Evolutionary conservation across 1,284 basidiomycete species (phyloP), one percentile per base, ranked within the genome.

Genomic region (Trichosporon ovoides): DNA sequence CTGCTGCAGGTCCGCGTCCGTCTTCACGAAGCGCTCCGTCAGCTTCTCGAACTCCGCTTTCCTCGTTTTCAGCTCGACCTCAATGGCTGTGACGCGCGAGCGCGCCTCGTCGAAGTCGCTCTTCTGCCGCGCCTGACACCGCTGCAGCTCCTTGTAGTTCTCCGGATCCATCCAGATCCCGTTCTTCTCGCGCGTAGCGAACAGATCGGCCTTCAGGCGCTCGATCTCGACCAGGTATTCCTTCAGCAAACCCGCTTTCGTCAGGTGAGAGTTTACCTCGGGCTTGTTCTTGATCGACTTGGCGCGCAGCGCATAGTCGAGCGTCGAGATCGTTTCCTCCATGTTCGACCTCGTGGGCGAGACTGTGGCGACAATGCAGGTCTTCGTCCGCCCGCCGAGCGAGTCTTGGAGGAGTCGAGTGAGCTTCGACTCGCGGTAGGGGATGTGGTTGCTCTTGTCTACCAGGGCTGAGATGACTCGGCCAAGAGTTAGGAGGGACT

Each of bases 391-490:
- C 0, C 96, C 96, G n/a, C 96, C 96, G 6, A 99, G 83, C 16
- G 96, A 99, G 76, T 99, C 96, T 87, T 98, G 95, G 7, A 99
- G 82, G 3, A 99, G 83, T 37, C 96, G 89, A 4, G 96, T 98
- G 57, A 99, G 87, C 73, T 98, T 98, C 16, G 82, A 83, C 61
- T 84, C 83, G 59, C 93, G 85, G 76, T 98, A 99, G 3, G 96
- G 96, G 52, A 98, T 87, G 76, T 98, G 93, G 52, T 85, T 81
- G 16, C 88, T 87, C 70, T 87, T 89, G 68, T 98, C 95, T 52
- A 98, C 95, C 36, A 99, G 83, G 9, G 91, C 92, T 66, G 95
- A 98, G 73, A 99, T 98, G 49, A 99, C 96, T 43, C 96, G 82
- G 1, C 96, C 96, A 13, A 99, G 85, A 19, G 96, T 97, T 7